Conservation (phyloP, 2,329 filamentous ascomycete genomes). For the Arthroderma sp. region DNA sequence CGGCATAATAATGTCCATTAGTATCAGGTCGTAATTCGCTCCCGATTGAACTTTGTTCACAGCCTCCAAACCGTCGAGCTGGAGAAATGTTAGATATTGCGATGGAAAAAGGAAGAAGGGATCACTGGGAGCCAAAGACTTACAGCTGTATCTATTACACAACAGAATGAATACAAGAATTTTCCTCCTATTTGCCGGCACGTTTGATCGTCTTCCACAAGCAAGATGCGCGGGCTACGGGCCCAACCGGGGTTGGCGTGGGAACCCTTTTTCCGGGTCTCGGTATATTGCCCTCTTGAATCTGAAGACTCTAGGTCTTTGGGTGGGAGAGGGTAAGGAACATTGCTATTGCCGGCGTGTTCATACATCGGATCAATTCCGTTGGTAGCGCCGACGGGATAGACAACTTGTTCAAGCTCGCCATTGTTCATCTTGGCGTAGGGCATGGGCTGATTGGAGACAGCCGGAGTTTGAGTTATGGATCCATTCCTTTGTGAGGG, state of each 20-base stretch:
- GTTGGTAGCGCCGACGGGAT: conserved; percentile 78
- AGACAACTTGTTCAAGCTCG: conserved; percentile 62
- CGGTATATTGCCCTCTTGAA: conserved; percentile 33
- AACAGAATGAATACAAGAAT: conserved; percentile 52
- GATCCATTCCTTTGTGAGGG: conserved; percentile 26
- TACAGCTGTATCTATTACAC: conserved; percentile 50
- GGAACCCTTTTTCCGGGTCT: conserved; percentile 47
- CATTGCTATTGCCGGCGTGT: conserved; percentile 77
- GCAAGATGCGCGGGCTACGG: conserved; percentile 61
- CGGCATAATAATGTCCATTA: conserved; percentile 97
- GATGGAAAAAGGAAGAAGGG: neutral
- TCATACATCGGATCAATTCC: conserved; percentile 91
- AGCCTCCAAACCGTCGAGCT: conserved; percentile 81
- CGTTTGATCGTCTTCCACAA: conserved; percentile 72
- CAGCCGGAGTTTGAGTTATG: conserved; percentile 28
- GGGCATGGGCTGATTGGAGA: conserved; percentile 39
- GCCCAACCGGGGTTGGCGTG: conserved; percentile 52
- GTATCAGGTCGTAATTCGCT: conserved; percentile 55
- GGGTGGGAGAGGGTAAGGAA: conserved; percentile 67
- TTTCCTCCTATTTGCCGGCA: conserved; percentile 55
- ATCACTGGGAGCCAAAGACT: conserved; percentile 18
- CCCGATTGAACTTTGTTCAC: conserved; percentile 67
- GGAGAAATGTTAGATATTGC: conserved; percentile 5
- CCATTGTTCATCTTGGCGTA: conserved; percentile 36
- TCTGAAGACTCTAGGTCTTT: conserved; percentile 44